Percentiles rank a stretch among this genome's conserved stretches.
These are phyloP conservation scores for Lotus japonicus DNA, from an alignment of 306 rosid species.

Conservation along the genomic window DNA sequence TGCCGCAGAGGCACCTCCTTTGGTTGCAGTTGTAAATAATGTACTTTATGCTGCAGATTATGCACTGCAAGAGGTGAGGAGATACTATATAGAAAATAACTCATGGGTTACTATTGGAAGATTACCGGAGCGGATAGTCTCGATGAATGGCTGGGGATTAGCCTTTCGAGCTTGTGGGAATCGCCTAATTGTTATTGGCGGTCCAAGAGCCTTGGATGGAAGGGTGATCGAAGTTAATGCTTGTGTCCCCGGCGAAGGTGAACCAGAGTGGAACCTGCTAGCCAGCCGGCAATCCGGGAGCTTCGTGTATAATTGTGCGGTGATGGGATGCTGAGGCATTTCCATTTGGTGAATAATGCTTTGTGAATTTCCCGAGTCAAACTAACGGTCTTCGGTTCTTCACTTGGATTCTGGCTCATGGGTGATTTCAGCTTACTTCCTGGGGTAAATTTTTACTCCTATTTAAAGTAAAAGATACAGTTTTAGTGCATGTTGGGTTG, in stretches of 20 bases:
- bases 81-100: conserved; percentile 39
- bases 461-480: conserved; percentile 33
- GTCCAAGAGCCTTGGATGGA: conserved; percentile 39
- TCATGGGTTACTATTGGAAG: conserved; percentile 43
- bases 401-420: conserved; percentile 23
- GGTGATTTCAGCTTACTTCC: conserved; percentile 42
- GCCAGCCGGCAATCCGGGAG: conserved; percentile 42
- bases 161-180: conserved; percentile 74
- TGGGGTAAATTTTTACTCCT: conserved; percentile 32
- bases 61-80: conserved; percentile 44
- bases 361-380: conserved; percentile 32
- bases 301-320: conserved; percentile 64
- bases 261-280: conserved; percentile 53
- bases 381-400: conserved; percentile 32
- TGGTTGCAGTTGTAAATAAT: conserved; percentile 68
- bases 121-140: conserved; percentile 49
- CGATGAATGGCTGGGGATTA: conserved; percentile 71
- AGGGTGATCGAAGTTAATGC: conserved; percentile 49
- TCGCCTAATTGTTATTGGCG: conserved; percentile 56
- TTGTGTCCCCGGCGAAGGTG: conserved; percentile 52
- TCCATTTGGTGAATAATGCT: conserved; percentile 10
- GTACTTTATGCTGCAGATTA: conserved; percentile 63
- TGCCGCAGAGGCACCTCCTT: conserved; percentile 66
- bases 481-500: conserved; percentile 40
- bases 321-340: conserved; percentile 63